Evolutionary conservation across 768 basidiomycete genomes (phyloP).

Genomic region (Tricholoma hemisulphureum): DNA sequence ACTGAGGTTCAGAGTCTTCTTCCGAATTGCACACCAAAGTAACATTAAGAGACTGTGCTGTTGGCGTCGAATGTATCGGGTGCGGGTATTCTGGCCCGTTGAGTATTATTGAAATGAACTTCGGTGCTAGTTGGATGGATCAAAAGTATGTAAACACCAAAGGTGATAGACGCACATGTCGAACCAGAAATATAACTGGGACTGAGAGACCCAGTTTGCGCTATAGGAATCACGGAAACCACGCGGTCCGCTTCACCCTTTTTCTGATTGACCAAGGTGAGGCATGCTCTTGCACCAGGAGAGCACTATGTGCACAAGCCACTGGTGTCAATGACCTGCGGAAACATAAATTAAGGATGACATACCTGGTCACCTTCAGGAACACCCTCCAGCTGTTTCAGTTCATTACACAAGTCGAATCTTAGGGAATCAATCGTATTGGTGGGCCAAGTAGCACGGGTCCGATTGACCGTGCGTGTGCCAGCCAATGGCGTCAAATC

Average conservation of each 20-base stretch:
- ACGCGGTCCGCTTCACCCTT: slow-evolving; percentile 54
- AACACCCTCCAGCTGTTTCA: slow-evolving; percentile 46
- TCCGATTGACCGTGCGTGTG: slow-evolving; percentile 48
- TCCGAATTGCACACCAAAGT: slow-evolving; percentile 56
- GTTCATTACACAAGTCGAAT: slow-evolving; percentile 68
- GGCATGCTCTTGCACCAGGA: slow-evolving; percentile 67
- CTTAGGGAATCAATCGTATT: slow-evolving; percentile 54
- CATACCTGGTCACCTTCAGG: slow-evolving; percentile 67
- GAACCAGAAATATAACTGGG: slow-evolving; percentile 27
- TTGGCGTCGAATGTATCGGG: slow-evolving; percentile 39
- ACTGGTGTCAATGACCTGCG: slow-evolving; percentile 1
- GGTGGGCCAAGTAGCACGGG: slow-evolving; percentile 63
- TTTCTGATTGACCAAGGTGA: slow-evolving; percentile 67
- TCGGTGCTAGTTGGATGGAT: slow-evolving; percentile 39
- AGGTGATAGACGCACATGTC: slow-evolving; percentile 36
- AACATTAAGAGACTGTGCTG: slow-evolving; percentile 58
- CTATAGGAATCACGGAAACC: slow-evolving; percentile 74
- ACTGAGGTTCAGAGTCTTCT: slow-evolving; percentile 43
- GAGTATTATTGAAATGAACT: slow-evolving; percentile 55
- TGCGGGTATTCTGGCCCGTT: slow-evolving; percentile 63
- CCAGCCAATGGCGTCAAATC: slow-evolving; percentile 60
- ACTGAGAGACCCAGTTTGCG: slow-evolving; percentile 37
- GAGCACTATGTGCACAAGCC: slow-evolving; percentile 53
- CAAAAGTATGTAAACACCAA: slow-evolving; percentile 10
- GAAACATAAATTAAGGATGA: slow-evolving; percentile 13